Conservation (phyloP, 2,329 filamentous ascomycete genomes). For the Nectriaceae sp. region DNA sequence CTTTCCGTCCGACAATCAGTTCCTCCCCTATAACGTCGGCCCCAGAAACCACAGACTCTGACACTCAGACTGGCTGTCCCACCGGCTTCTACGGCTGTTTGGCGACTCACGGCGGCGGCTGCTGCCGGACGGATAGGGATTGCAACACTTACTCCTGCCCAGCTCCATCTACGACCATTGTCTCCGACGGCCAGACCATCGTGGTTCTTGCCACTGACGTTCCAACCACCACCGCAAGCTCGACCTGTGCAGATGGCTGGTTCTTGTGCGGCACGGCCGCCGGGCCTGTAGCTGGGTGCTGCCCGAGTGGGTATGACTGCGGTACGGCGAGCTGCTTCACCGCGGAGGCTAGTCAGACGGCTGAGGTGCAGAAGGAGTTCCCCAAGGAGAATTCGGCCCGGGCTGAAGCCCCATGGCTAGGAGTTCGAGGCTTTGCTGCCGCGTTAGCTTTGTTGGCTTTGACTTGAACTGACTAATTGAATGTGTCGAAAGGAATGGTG, state of each 20-base stretch:
- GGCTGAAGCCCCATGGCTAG: constrained; percentile 8
- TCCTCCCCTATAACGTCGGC: constrained; percentile 38
- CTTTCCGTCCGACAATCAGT: constrained; percentile 51
- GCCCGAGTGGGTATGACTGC: constrained; percentile 75
- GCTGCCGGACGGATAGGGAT: constrained; percentile 84
- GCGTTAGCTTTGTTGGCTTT: constrained; percentile 7
- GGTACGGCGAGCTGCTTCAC: constrained; percentile 72
- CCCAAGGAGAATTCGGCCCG: constrained; percentile 31
- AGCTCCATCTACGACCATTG: constrained; percentile 60
- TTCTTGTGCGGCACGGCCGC: constrained; percentile 62
- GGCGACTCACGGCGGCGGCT: constrained; percentile 79
- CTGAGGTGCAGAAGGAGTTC: constrained; percentile 56
- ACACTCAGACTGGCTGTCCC: constrained; percentile 62
- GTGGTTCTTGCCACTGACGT: constrained; percentile 60
- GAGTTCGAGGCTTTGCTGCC: constrained; percentile 10
- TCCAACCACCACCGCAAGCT: constrained; percentile 43
- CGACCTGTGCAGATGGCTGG: constrained; percentile 78
- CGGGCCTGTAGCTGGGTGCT: constrained; percentile 76
- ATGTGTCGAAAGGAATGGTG: too few relatives aligned
- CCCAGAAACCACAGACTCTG: constrained; percentile 31
- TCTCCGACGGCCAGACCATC: constrained; percentile 70
- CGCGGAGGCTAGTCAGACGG: constrained; percentile 52
- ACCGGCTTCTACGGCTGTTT: constrained; percentile 91
- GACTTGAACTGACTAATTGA: too few relatives aligned
- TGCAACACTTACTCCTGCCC: constrained; percentile 83